Conservation (phyloP, 441 rosid genomes). For the Manihot esculenta region DNA sequence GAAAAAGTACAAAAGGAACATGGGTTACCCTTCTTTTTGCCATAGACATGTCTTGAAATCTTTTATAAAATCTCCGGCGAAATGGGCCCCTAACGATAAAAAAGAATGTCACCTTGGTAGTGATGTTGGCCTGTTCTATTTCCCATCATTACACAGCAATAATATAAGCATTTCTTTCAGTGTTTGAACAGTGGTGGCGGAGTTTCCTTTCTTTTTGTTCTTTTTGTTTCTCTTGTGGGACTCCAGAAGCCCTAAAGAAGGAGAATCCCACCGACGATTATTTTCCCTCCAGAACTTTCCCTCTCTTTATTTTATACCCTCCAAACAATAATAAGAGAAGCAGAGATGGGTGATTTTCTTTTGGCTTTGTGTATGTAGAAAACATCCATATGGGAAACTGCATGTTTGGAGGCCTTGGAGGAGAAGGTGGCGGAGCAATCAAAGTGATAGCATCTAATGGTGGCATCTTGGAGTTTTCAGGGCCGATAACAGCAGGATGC, state of each 20-base stretch:
- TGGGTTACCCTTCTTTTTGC: constrained; percentile 10
- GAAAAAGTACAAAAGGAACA: constrained; percentile 30
- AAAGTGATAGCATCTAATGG: constrained; percentile 58
- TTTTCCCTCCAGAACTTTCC: constrained; percentile 4
- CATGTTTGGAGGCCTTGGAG: constrained; percentile 66
- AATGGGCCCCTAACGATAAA: not conserved
- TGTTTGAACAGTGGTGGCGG: constrained; percentile 11
- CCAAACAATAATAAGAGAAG: not conserved
- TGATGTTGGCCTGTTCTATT: not conserved
- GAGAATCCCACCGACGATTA: constrained; percentile 34
- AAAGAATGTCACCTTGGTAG: not conserved
- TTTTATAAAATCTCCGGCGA: constrained; percentile 14
- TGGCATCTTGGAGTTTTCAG: constrained; percentile 53
- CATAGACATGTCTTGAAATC: not conserved
- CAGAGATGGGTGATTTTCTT: too few species aligned
- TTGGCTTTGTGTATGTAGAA: too few species aligned
- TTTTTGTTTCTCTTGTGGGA: not conserved
- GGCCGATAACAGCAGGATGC: constrained; percentile 54
- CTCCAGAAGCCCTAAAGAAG: constrained; percentile 17
- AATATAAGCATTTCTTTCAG: constrained; percentile 12
- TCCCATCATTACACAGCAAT: not conserved
- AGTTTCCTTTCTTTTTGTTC: not conserved
- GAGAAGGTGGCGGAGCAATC: constrained; percentile 28
- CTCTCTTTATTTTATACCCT: not conserved
- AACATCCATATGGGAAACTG: constrained; percentile 65